phyloP scores from a whole-genome alignment of 306 rosid species.

The Dicorynia guianensis region DNA sequence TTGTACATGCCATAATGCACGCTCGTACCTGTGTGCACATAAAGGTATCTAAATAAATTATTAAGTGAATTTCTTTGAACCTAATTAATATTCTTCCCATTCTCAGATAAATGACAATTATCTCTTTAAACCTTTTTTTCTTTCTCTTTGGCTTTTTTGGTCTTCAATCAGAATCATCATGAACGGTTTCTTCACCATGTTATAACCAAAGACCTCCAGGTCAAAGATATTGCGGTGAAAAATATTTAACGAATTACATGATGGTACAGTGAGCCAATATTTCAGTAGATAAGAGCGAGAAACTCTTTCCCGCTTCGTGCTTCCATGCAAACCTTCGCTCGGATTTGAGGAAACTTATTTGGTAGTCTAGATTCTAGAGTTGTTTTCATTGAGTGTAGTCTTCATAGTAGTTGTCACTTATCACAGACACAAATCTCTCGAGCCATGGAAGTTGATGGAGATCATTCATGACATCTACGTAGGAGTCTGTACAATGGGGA shows the following conservation, averaged over 20 bases:
- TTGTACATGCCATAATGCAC: no score
- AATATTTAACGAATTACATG: constrained; percentile 36
- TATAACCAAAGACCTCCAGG: constrained; percentile 35
- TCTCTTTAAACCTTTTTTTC: not conserved
- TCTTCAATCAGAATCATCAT: constrained; percentile 26
- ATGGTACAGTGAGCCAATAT: not conserved
- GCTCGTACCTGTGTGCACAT: no score
- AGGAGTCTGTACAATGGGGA: constrained; percentile 83
- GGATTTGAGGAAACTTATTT: constrained; percentile 42
- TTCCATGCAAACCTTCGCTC: constrained; percentile 40
- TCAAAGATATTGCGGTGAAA: constrained; percentile 31
- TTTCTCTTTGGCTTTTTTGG: constrained; percentile 8
- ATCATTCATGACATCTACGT: constrained; percentile 84
- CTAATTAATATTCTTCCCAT: no score
- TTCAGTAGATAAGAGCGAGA: constrained; percentile 43
- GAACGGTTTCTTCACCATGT: constrained; percentile 29
- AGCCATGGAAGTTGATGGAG: constrained; percentile 99
- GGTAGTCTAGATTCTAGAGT: constrained; percentile 41
- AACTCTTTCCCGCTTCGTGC: constrained; percentile 43
- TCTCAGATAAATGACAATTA: no score
- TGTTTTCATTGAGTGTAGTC: constrained; percentile 73
- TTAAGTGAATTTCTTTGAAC: no score
- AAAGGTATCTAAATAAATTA: no score
- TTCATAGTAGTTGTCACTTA: constrained; percentile 88
- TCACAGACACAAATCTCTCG: constrained; percentile 91